Base-by-base conservation (phyloP, 2,329 filamentous ascomycete species). In the Paecilomyces dactylethromorphus region DNA sequence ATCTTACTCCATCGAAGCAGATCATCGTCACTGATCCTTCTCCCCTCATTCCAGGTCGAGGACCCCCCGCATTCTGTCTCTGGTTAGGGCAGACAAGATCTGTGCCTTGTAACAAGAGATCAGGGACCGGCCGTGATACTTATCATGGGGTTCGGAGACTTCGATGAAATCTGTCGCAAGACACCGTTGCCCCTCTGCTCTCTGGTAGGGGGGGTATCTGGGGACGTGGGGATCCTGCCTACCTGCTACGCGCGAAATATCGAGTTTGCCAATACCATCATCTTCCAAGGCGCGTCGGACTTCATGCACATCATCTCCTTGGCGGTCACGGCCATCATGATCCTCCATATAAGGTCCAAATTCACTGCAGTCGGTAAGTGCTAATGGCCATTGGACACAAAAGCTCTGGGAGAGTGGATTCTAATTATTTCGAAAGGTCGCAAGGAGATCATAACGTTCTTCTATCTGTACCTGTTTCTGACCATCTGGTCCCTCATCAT, bases 251-350 rank as follows among this genome's bases (percentile, higher is more conserved):
- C 94, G 60, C 87, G 94, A 60, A 95, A 94, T 69, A 93, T 99
- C 75, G 92, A 97, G 76, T 78, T 97, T 65, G 94, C 92, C 66
- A 99, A 99, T 79, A 99, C 94, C 49, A 93, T 97, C 78, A 99
- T 99, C 71, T 99, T 99, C 74, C 87, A 97, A 78, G 91, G 88
- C 71, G 94, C 92, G 29, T 87, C 92, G 22, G 91, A 90, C 62
- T 92, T 93, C 71, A 90, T 94, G 78, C 94, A 99, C 76, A 97
- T 99, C 65, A 79, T 89, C 59, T 91, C 93, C 13, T 81, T 99
- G 60, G 80, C 87, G 67, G 97, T 99, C 93, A 95, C 92, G 3
- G 89, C 93, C 8, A 88, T 96, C 69, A 99, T 99, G 94, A 92
- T 99, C 62, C 82, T 99, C 64, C 94, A 99, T 75, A 90, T 99